Evolutionary conservation across 345 rosid species (phyloP), one percentile per base, ranked within the genome.

Genomic region (Sonneratia alba): DNA sequence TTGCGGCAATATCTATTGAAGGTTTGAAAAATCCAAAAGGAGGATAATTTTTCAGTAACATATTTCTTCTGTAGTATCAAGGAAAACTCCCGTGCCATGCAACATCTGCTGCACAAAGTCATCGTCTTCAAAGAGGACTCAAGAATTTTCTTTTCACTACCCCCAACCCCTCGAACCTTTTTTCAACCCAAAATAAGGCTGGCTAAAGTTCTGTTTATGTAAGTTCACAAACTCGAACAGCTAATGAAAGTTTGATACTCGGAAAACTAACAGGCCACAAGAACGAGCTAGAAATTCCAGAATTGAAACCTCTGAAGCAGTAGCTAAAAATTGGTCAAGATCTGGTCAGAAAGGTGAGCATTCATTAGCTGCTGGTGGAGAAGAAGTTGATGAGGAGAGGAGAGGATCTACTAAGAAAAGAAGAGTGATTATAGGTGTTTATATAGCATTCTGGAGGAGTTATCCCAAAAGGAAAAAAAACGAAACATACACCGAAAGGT

Each of bases 1-100:
- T 84, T 83, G 34, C 83, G 69, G 65, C 83, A 81, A 70, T 80
- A 81, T 72, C 87, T 83, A 77, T 76, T 83, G 56, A 87, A 82
- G 77, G 85, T 84, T 77, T 87, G 93, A 70, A 90, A 90, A 73
- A 90, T 88, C 90, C 91, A 87, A 73, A 91, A 93, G 3, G 73
- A 88, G 87, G 40, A 86, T 86, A 77, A 81, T 84, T 79, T 88
- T 85, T 59, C 78, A 78, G 59, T 84, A 13, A 78, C 74, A 36
- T 83, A 81, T 77, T 83, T 84, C 66, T 83, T 88, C 22, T 81
- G 77, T 70, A 84, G 80, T 72, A 89, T 83, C 68, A 81, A 77
- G 83, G 79, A 80, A 81, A 87, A 83, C 73, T 87, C 84, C 84
- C 91, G 78, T 53, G 75, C 73, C 57, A 61, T 79, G 80, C 83